A percentile compares a stretch with the other conserved stretches of the same genome.
Conservation (phyloP, 345 rosid genomes). For the Rhizophora apiculata region DNA sequence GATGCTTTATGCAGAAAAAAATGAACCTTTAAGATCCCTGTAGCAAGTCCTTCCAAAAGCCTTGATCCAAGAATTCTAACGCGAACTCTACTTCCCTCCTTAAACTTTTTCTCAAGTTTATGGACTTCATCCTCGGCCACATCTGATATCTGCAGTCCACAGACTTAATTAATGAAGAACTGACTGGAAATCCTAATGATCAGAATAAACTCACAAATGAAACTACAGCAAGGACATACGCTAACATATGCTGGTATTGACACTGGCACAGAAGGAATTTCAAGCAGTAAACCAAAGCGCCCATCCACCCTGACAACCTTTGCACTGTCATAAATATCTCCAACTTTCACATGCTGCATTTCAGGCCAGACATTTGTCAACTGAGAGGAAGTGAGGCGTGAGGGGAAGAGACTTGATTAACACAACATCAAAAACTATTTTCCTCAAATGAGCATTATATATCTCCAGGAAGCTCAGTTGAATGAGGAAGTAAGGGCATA, state of each 20-base stretch:
- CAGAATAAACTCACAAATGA: conserved; percentile 8
- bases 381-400: too few relatives aligned
- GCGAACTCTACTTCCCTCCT: conserved; percentile 74
- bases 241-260: conserved; percentile 73
- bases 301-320: conserved; percentile 85
- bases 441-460: too few relatives aligned
- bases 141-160: conserved; percentile 61
- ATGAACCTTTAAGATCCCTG: conserved; percentile 80
- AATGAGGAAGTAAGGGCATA: too few relatives aligned
- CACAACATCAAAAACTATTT: too few relatives aligned
- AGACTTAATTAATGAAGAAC: not conserved
- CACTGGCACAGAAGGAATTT: conserved; percentile 63
- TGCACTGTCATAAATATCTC: conserved; percentile 76
- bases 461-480: too few relatives aligned
- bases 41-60: conserved; percentile 93
- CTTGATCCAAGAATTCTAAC: conserved; percentile 76
- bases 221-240: conserved; percentile 44
- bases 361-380: conserved; percentile 17
- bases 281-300: conserved; percentile 80
- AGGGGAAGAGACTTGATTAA: too few relatives aligned
- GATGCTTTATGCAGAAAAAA: conserved; percentile 7
- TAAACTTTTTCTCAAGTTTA: conserved; percentile 75
- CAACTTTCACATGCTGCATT: conserved; percentile 65
- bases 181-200: conserved; percentile 3
- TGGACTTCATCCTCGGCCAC: conserved; percentile 72